Base-by-base conservation (phyloP, 1,284 basidiomycete species). In the Sphagnurus paluster region DNA sequence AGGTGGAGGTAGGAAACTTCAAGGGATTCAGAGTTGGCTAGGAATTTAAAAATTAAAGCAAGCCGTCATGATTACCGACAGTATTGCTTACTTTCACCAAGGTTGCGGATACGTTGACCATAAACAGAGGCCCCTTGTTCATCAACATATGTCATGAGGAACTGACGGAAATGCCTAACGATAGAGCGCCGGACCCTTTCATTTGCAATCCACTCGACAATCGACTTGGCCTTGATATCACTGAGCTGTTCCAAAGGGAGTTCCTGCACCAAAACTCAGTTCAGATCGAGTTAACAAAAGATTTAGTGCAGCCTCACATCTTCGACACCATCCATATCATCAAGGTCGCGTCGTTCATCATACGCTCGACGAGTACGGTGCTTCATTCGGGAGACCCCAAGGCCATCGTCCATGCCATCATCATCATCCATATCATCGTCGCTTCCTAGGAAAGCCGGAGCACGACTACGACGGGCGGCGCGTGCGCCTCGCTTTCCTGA, bases 1-100 rank as follows among this genome's bases (percentile, higher is more conserved):
- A 99, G 81, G 62, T 99, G 93, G 14, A 93, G 77, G 67, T 95
- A 99, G 0, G 94, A 98, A 14, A 99, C 88, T 67, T 99, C 96
- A 48, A 99, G 82, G 2, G 95, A 98, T 69, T 99, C 97, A 25
- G 93, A 85, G 70, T 99, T 99, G 63, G 87, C 93, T 96, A 52
- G 16, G 39, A 16, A 48, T 42, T 51, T 40, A 41, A 4, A 21
- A 23, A 21, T 44, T 7, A 44, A 29, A 23, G n/a, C 28, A 37
- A 8, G 23, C 19, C n/a, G 4, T 25, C 20, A 19, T 13, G 35
- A 17, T 8, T 5, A 10, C 9, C 4, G 10, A 17, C 28, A 20
- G 34, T 13, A 33, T 34, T 47, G 56, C 89, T 59, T 60, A 95
- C 93, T 87, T 81, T 98, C 96, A 68, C 97, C 97, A 32, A 99